Percentiles rank a stretch among this genome's conserved stretches.
Evolutionary conservation across 75 land plant species (phyloP).

Genomic region (Ceratopteris richardii): DNA sequence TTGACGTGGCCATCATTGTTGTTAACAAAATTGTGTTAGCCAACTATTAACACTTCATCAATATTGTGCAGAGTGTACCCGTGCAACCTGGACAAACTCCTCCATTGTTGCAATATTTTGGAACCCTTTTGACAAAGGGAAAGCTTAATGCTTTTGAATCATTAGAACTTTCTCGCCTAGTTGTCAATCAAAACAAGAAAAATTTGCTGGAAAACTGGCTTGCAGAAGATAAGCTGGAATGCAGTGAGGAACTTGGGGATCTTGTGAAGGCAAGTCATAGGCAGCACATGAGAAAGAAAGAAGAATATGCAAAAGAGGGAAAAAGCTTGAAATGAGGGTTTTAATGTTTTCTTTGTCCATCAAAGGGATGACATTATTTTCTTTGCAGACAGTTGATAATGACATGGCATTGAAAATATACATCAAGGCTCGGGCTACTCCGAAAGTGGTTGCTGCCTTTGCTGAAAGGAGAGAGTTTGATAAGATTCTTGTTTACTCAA

Average conservation of each 20-base stretch:
- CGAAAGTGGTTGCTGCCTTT: conserved; percentile 98
- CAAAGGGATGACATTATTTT: no score
- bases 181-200: conserved; percentile 95
- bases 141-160: conserved; percentile 97
- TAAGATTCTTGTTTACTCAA: conserved; percentile 93
- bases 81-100: conserved; percentile 99
- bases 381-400: conserved; percentile 82
- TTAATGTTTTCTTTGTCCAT: no score
- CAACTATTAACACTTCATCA: no score
- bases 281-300: no score
- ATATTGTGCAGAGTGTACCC: conserved; percentile 81
- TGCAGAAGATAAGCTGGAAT: conserved; percentile 96
- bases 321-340: no score
- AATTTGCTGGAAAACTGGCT: conserved; percentile 96
- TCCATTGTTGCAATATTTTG: conserved; percentile 93
- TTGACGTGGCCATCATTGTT: no score
- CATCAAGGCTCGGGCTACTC: conserved; percentile 95
- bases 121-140: conserved; percentile 86
- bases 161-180: conserved; percentile 86
- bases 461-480: conserved; percentile 96
- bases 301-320: no score
- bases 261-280: conserved; percentile 96
- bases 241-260: conserved; percentile 98
- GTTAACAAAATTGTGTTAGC: no score
- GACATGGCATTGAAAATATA: conserved; percentile 97